These are phyloP conservation scores for Alternaria burnsii DNA, from an alignment of 2,329 filamentous ascomycete species.

Conservation along the genomic window DNA sequence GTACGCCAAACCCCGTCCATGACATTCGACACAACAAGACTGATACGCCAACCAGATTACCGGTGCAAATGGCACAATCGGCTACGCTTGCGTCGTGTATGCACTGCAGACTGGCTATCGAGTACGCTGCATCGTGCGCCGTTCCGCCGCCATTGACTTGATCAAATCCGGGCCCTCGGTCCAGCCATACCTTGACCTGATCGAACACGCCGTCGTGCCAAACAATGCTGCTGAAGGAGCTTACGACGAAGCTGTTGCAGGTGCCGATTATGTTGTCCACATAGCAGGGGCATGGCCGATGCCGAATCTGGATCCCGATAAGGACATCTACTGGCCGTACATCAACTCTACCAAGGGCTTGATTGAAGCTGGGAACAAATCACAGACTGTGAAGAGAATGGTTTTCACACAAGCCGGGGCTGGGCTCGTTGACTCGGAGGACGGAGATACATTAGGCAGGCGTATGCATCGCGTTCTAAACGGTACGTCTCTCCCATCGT, in stretches of 20 bases:
- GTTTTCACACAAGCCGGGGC: conserved; percentile 49
- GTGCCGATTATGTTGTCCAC: conserved; percentile 39
- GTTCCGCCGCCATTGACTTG: conserved; percentile 33
- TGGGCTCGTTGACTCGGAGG: conserved; percentile 41
- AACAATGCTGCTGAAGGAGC: conserved; percentile 39
- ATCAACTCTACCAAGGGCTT: conserved; percentile 44
- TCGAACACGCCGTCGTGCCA: conserved; percentile 40
- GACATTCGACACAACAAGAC: not conserved
- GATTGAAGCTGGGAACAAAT: conserved; percentile 35
- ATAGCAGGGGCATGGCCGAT: conserved; percentile 48
- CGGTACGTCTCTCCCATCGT: conserved; percentile 20
- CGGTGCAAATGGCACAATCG: conserved; percentile 48
- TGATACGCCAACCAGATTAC: conserved; percentile 38
- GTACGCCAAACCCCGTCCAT: conserved; percentile 21
- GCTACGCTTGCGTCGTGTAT: conserved; percentile 40
- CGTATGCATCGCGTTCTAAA: conserved; percentile 37
- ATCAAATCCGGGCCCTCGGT: conserved; percentile 40
- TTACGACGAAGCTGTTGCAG: conserved; percentile 39
- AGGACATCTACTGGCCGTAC: conserved; percentile 45
- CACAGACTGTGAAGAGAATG: conserved; percentile 36
- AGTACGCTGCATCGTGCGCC: conserved; percentile 46
- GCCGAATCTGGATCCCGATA: conserved; percentile 43
- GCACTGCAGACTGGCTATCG: conserved; percentile 40
- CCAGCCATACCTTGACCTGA: conserved; percentile 26
- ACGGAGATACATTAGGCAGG: conserved; percentile 43